Evolutionary conservation across 257 asterid species (phyloP).

Genomic region (Henckelia pumila): DNA sequence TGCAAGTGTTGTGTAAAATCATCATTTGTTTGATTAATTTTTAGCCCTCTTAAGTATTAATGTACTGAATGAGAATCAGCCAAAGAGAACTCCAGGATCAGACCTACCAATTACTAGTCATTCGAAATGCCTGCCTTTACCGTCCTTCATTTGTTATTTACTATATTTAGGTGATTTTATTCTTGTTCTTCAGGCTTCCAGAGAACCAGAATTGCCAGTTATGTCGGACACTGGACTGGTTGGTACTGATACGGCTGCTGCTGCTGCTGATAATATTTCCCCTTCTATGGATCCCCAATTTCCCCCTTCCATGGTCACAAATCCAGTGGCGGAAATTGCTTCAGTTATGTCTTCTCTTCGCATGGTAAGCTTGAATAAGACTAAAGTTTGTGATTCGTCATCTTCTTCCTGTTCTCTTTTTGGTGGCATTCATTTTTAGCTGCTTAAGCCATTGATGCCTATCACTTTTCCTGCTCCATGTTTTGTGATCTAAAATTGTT

Average conservation of each 20-base stretch:
- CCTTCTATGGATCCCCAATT: conserved; percentile 57
- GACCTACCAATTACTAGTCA: not conserved
- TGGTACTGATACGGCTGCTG: conserved; percentile 44
- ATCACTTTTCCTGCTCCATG: conserved; percentile 1
- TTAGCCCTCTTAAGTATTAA: not conserved
- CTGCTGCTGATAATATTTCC: conserved; percentile 39
- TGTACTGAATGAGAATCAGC: not conserved
- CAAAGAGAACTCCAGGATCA: not conserved
- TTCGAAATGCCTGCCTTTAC: not conserved
- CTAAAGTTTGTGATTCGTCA: conserved; percentile 1
- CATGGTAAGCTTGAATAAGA: conserved; percentile 50
- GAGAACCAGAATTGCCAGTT: conserved; percentile 42
- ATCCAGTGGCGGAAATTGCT: conserved; percentile 70
- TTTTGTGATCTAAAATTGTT: not conserved
- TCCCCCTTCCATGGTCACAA: conserved; percentile 40
- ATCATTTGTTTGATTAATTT: not conserved
- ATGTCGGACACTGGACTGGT: conserved; percentile 49
- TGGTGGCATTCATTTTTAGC: conserved; percentile 12
- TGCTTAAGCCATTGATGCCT: not conserved
- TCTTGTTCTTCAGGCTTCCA: conserved; percentile 49
- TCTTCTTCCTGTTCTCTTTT: conserved; percentile 7
- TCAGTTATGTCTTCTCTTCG: conserved; percentile 82
- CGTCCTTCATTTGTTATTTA: conserved; percentile 1
- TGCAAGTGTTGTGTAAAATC: not conserved
- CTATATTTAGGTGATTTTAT: conserved; percentile 15